phyloP scores from a whole-genome alignment of 306 rosid species.

The Castanea sativa region DNA sequence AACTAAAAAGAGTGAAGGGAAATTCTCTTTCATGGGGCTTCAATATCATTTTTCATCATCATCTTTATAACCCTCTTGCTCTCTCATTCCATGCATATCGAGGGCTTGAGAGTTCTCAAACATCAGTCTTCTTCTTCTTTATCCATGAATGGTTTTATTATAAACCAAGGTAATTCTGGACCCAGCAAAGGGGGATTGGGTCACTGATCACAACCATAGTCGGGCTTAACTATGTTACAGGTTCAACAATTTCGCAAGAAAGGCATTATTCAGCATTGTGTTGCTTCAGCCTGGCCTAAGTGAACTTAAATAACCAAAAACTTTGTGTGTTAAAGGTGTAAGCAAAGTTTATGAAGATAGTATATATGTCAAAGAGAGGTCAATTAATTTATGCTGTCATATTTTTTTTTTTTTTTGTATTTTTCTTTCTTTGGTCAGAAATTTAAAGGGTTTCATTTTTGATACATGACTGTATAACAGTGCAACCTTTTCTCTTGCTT shows the following conservation, averaged over 20 bases:
- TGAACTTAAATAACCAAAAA: too few relatives aligned
- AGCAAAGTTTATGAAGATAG: too few relatives aligned
- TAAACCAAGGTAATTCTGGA: conserved; percentile 38
- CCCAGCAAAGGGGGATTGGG: conserved; percentile 46
- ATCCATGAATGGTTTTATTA: not conserved
- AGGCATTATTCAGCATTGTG: not conserved
- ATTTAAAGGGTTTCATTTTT: too few relatives aligned
- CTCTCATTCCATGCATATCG: conserved; percentile 27
- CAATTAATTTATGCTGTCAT: not conserved
- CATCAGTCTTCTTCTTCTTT: conserved; percentile 8
- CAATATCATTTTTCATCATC: conserved; percentile 25
- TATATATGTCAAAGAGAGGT: too few relatives aligned
- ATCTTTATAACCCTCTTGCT: conserved; percentile 32
- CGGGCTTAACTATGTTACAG: not conserved
- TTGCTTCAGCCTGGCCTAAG: too few relatives aligned
- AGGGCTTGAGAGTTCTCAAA: conserved; percentile 28
- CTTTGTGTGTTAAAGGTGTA: too few relatives aligned
- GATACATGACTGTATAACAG: too few relatives aligned
- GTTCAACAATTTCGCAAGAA: not conserved
- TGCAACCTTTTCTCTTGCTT: too few relatives aligned
- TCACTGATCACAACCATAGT: conserved; percentile 15
- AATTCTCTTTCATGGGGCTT: conserved; percentile 14
- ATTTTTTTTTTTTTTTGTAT: not conserved
- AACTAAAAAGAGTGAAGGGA: conserved; percentile 23
- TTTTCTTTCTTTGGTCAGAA: too few relatives aligned